Base-by-base conservation (phyloP, 1,284 basidiomycete species). In the Prillingera fragicola region DNA sequence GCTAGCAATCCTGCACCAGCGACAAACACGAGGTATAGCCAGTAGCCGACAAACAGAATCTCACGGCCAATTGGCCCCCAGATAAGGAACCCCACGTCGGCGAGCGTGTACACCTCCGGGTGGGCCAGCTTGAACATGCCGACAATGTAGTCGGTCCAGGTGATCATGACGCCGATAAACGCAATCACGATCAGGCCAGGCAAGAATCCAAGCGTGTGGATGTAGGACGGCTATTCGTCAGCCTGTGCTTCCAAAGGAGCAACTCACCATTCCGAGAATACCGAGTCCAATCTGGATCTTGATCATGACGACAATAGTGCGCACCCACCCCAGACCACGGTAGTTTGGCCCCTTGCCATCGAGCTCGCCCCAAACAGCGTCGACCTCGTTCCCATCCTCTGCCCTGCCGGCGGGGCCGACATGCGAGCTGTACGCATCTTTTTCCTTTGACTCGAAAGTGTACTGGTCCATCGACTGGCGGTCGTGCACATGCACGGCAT, bases 211-310 rank as follows among this genome's bases (percentile, higher is more conserved):
- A 60, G 49, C 0, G 55, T 54, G 33, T 58, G 40, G 3, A 66
- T 47, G 7, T 60, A 57, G 1, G 56, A 39, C 1, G 64, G 62
- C n/a, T n/a, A n/a, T n/a, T n/a, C n/a, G n/a, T n/a, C 52, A 41
- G 35, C 19, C 10, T 22, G 15, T 17, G 10, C 15, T 18, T 17
- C n/a, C 21, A 8, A 21, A 19, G 26, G 13, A 13, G 25, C 10
- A 15, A 51, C 56, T 44, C 38, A 56, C 56, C 40, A 65, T 50
- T 25, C 53, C 57, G 3, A 66, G 49, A 6, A 68, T 58, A 51
- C 64, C 65, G 15, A 67, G 50, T 15, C 64, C 67, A 38, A 69
- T 62, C 48, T 69, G 67, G 13, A 57, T 52, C 45, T 67, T 67
- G 38, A 60, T 47, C 48, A 61, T 51, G 28, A 69, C 39, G 8